A percentile compares a stretch with the other conserved stretches of the same genome.
phyloP scores from a whole-genome alignment of 2,329 filamentous ascomycete genomes.

The Drechslerella stenobrocha region DNA sequence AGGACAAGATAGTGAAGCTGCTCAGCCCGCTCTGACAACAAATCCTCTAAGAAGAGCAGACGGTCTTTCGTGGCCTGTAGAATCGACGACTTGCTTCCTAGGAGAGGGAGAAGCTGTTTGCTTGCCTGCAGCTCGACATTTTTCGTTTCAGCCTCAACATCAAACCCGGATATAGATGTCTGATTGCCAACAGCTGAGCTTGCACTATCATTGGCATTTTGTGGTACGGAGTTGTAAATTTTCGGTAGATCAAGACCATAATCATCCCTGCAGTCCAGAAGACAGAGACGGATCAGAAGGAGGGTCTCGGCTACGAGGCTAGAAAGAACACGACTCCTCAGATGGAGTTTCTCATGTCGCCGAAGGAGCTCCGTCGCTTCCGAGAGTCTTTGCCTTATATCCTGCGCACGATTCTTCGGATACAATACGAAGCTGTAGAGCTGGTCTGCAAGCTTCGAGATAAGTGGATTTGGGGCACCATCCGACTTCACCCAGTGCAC shows the following conservation, averaged over 20 bases:
- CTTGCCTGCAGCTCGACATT: slow-evolving; percentile 14
- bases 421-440: slow-evolving; percentile 34
- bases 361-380: slow-evolving; percentile 25
- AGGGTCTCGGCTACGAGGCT: slow-evolving; percentile 17
- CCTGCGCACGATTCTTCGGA: slow-evolving; percentile 9
- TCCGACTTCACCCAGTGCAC: slow-evolving; percentile 5
- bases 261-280: slow-evolving; percentile 39
- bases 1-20: slow-evolving; percentile 3
- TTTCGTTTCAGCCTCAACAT: slow-evolving; percentile 25
- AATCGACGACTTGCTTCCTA: slow-evolving; percentile 16
- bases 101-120: slow-evolving; percentile 12
- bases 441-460: slow-evolving; percentile 19
- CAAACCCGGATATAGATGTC: background rate
- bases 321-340: slow-evolving; percentile 22
- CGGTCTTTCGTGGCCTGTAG: slow-evolving; percentile 35
- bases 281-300: slow-evolving; percentile 30
- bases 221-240: slow-evolving; percentile 28
- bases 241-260: slow-evolving; percentile 16
- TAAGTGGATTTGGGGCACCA: slow-evolving; percentile 4
- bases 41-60: slow-evolving; percentile 32
- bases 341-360: slow-evolving; percentile 31
- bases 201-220: slow-evolving; percentile 7
- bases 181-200: background rate
- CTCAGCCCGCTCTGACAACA: slow-evolving; percentile 24
- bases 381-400: slow-evolving; percentile 27